Base-by-base conservation (phyloP, 108 stramenopile species). In the Nitzschia sp. region DNA sequence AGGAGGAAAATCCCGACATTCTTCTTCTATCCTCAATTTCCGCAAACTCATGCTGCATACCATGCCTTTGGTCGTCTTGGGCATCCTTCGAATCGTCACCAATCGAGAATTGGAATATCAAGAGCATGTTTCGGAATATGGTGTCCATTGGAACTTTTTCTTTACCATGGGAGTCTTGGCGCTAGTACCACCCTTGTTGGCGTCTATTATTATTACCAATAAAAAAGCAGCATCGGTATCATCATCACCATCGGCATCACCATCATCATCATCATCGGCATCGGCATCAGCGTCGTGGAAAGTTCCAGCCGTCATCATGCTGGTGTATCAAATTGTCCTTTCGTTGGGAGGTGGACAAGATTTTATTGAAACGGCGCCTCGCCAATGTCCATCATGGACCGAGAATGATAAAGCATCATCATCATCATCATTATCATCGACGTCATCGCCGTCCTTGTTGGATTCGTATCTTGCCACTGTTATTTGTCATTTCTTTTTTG, bases 131-230 rank as follows among this genome's bases (percentile, higher is more conserved):
- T 83, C 93, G 1, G 99, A 99, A 68, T 99, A 99, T 71, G 99
- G 99, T 28, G 85, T 96, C 11, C 98, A 98, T 77, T 99, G 99
- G 99, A 99, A 99, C 66, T 98, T 98, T 78, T 99, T 98, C 80
- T 95, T 96, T 58, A 98, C 99, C 9, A 68, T 95, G 38, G 83
- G 76, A 23, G 72, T 82, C 4, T 17, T 87, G 45, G 50, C 73
- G 0, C 5, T 79, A 5, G 25, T 80, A 9, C 71, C 44, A 33
- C 41, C 72, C 15, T 19, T 81, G 58, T 11, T 41, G 38, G n/a
- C n/a, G n/a, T n/a, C n/a, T n/a, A n/a, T n/a, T n/a, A 41, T 41
- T 78, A 25, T 71, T 70, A 0, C 55, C 19, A 21, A 36, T 21
- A 44, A 61, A 44, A 17, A 46, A 32, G 9, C 52, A 53, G 5